Base-by-base conservation (phyloP, 2,329 filamentous ascomycete genomes). In the Aureobasidium sp. region DNA sequence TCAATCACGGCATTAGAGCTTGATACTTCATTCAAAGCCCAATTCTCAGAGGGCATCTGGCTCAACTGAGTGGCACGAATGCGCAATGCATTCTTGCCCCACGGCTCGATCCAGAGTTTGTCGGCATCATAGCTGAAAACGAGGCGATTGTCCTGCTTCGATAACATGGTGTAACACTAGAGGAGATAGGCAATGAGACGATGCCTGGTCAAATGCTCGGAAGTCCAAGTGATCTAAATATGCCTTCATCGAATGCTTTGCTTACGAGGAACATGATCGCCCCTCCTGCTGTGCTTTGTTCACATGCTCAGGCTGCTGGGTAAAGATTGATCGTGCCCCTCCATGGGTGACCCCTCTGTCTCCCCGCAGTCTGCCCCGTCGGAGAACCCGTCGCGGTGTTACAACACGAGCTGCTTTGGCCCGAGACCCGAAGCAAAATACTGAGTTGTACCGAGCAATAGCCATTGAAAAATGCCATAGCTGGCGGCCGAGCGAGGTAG, bases 91-190 rank as follows among this genome's bases (percentile, higher is more conserved):
- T 76, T 71, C 10, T 63, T 56, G 14, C 74, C 75, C 75, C 75
- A 78, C 30, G 74, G 63, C 47, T 78, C 72, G 49, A 79, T 66
- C 66, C 72, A 71, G 53, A 77, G 64, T 21, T 67, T 62, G 57
- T 77, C 73, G n/a, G 71, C 71, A 61, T 78, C 74, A 53, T 71
- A 76, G 56, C 76, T 79, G 62, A 79, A 85, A 55, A 84, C 76
- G 3, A 81, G 77, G 12, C 78, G 81, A 54, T 79, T 76, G 1
- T 74, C 77, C 14, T 81, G 73, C 7, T 61, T 56, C 1, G 78
- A 52, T 7, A 68, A 60, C 66, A 69, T 68, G 47, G 25, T 51
- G 34, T 7, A 17, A 22, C 29, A 16, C 34, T 29, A 6, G 16
- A 29, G 32, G 16, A 10, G 12, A n/a, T n/a, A 10, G 21, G 14